Evolutionary conservation across 129 eudicot genomes (phyloP), one percentile per base, ranked within the genome.

Genomic region (Logfia minima): DNA sequence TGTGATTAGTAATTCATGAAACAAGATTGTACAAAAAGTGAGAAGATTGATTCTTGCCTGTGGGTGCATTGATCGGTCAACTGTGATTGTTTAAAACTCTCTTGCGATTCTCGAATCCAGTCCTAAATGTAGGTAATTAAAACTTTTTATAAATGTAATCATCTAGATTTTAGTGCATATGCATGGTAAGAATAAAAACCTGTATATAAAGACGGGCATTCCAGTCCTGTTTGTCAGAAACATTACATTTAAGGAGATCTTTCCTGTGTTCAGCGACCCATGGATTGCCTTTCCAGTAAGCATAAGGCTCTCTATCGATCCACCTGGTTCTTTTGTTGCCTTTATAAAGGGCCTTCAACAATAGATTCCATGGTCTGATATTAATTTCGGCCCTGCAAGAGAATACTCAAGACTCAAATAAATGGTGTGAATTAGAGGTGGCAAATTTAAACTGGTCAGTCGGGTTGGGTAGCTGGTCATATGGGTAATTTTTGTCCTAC

Each of bases 201-300:
- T 91, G 87, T 19, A 68, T 71, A 29, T 80, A 93, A 22, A 93
- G 82, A 21, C 89, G 97, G 52, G 98, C 98, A 34, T 78, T 79
- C 98, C 97, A 93, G 26, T 91, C 98, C 8, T 84, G 82, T 17
- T 83, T 83, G 17, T 89, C 88, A 0, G 98, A 86, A 77, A 83
- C 90, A 63, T 93, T 90, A 67, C 98, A 93, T 59, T 83, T 83
- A 24, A 93, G 83, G 59, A 93, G 90, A 58, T 91, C 97, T 88
- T 75, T 82, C 78, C 98, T 81, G 14, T 86, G 86, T 31, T 71
- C 43, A 0, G 97, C 98, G 61, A 91, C 97, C 16, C 11, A 51
- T 0, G 97, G 98, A 80, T 93, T 93, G 6, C 98, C 97, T 62
- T 89, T 89, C 98, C 97, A 93, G 71, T 90, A 93, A 62, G 98